Evolutionary conservation across 257 asterid genomes (phyloP), one percentile per base, ranked within the genome.

Genomic region (Solanum stenotomum): DNA sequence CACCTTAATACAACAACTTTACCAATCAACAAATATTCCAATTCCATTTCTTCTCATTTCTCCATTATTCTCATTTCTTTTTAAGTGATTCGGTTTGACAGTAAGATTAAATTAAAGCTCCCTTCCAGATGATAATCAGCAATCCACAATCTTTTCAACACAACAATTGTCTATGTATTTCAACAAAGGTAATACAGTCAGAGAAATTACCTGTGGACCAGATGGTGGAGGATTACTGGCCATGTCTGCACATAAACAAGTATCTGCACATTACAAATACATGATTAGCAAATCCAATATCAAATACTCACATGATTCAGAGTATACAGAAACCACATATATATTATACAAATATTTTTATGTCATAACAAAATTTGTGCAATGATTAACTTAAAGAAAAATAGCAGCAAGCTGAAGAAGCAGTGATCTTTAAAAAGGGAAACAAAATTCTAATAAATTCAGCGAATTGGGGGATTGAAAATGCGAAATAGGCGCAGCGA

Each of bases 161-260:
- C 34, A 78, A 42, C 22, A 42, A 78, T 8, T 78, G 61, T 44
- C 34, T 9, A 61, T 37, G 20, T 46, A 33, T 38, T 27, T 61
- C 74, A 68, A 14, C 23, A 88, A 70, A 70, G 49, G 86, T 65
- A 52, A 20, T 52, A 25, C 46, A 44, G 27, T 56, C 12, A 70
- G 35, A 46, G 59, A 81, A 46, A 44, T 75, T 90, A 95, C 98
- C 96, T 93, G 98, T 76, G 96, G 90, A 93, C 96, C 96, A 89
- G 96, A 91, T n/a, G 98, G 81, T 20, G 96, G 98, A n/a, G 94
- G 96, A 87, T 95, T 94, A 89, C 89, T 92, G 52, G 96, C 95
- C 98, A 95, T 95, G 88, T 71, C 87, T 87, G 84, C 90, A 89
- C 90, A 90, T 82, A 49, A 79, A 82, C 59, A 83, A 76, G 75